A percentile compares a stretch with the other conserved stretches of the same genome.
These are phyloP conservation scores for Boletellus ananas DNA, from an alignment of 768 basidiomycete genomes.

Conservation along the genomic window DNA sequence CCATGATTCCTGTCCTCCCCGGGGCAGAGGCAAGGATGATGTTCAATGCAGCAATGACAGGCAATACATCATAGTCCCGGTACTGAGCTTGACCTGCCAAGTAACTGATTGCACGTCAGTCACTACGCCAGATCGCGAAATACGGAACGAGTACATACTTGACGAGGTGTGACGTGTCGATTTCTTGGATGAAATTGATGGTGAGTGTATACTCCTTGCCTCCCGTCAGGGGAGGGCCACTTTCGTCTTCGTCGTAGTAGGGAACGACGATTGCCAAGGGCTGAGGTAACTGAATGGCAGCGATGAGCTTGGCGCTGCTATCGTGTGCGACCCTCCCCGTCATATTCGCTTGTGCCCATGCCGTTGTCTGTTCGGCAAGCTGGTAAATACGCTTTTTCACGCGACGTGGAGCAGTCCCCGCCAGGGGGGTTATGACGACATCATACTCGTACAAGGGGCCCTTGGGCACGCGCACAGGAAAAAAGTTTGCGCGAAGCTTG, in stretches of 20 bases:
- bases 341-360: constrained; percentile 41
- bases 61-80: constrained; percentile 43
- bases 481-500: constrained; percentile 52
- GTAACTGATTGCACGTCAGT: constrained; percentile 35
- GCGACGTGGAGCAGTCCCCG: constrained; percentile 33
- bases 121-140: not conserved
- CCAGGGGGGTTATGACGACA: constrained; percentile 37
- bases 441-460: constrained; percentile 48
- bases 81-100: constrained; percentile 41
- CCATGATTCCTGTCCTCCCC: constrained; percentile 46
- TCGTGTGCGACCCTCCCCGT: constrained; percentile 46
- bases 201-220: constrained; percentile 43
- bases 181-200: constrained; percentile 40
- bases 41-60: constrained; percentile 49
- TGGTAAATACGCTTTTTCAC: constrained; percentile 46
- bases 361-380: constrained; percentile 42
- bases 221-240: constrained; percentile 26
- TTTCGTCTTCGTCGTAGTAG: constrained; percentile 47
- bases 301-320: constrained; percentile 42
- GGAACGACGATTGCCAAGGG: constrained; percentile 38
- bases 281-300: constrained; percentile 38
- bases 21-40: constrained; percentile 45
- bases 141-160: constrained; percentile 30
- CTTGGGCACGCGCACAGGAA: constrained; percentile 45
- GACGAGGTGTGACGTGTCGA: constrained; percentile 41